These are phyloP conservation scores for Globisporangium irregulare DNA, from an alignment of 352 stramenopile genomes.

Conservation along the genomic window DNA sequence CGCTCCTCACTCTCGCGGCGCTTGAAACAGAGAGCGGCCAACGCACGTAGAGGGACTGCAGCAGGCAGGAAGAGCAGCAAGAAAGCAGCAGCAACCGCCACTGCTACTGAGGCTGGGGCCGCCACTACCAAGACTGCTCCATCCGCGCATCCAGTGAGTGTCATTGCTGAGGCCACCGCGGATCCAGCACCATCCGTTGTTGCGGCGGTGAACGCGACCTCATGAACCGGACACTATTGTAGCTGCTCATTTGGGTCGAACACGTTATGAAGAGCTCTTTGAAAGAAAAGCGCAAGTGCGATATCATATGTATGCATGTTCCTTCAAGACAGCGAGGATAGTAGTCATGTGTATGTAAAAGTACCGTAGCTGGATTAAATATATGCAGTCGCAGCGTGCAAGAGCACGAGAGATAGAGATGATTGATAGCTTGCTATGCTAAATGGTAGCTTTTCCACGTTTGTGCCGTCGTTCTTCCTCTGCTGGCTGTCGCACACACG, in stretches of 20 bases:
- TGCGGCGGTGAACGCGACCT: background rate
- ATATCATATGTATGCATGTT: too few species aligned
- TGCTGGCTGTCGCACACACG: background rate
- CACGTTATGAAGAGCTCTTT: background rate
- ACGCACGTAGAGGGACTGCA: background rate
- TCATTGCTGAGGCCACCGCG: background rate
- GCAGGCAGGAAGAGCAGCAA: background rate
- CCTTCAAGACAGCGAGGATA: background rate
- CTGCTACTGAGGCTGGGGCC: background rate
- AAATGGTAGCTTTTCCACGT: background rate
- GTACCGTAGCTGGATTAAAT: constrained; percentile 4
- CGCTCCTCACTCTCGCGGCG: background rate
- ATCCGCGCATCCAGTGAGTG: background rate
- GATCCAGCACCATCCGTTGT: background rate
- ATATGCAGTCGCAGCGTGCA: background rate
- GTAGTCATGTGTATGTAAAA: background rate
- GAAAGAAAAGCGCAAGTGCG: background rate
- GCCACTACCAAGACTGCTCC: background rate
- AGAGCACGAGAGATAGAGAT: background rate
- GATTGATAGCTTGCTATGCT: background rate
- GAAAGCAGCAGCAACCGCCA: background rate
- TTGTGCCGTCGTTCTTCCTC: background rate
- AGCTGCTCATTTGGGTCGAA: background rate
- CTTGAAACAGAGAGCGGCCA: background rate
- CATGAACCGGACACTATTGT: background rate